Conservation (phyloP, 179 eudicot genomes). For the Silene vulgaris region DNA sequence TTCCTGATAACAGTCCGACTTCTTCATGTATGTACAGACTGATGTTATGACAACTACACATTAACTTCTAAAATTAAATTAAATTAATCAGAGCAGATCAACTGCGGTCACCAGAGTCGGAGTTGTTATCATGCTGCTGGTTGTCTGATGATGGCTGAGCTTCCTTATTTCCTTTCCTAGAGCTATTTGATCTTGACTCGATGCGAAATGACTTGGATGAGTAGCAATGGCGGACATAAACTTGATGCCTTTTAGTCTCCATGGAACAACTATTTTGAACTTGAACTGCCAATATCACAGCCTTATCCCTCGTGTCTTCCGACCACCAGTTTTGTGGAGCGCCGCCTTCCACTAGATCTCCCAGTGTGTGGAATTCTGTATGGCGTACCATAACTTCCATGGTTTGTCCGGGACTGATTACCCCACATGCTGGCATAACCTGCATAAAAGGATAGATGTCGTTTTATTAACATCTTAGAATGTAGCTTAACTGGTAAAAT, state of each 20-base stretch:
- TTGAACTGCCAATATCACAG: slow-evolving; percentile 49
- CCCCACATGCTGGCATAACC: slow-evolving; percentile 80
- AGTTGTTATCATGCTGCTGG: slow-evolving; percentile 23
- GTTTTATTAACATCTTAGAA: neutral
- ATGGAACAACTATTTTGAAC: slow-evolving; percentile 46
- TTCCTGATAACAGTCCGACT: slow-evolving; percentile 14
- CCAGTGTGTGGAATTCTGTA: slow-evolving; percentile 56
- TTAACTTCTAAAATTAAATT: slow-evolving; percentile 2
- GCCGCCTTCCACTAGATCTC: slow-evolving; percentile 60
- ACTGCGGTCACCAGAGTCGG: slow-evolving; percentile 38
- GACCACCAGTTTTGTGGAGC: slow-evolving; percentile 75
- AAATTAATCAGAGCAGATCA: slow-evolving; percentile 17
- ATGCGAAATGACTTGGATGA: slow-evolving; percentile 40
- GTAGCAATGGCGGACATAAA: slow-evolving; percentile 55
- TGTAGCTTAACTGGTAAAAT: neutral
- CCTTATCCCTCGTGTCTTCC: slow-evolving; percentile 80
- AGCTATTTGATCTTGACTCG: slow-evolving; percentile 37
- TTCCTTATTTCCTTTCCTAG: slow-evolving; percentile 35
- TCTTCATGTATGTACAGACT: slow-evolving; percentile 40
- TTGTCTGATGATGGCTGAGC: slow-evolving; percentile 18
- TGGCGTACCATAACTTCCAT: slow-evolving; percentile 61
- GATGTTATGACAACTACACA: slow-evolving; percentile 25
- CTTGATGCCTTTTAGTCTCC: slow-evolving; percentile 42
- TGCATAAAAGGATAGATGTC: slow-evolving; percentile 24
- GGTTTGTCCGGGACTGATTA: slow-evolving; percentile 57